Percentiles rank a stretch among this genome's conserved stretches.
Evolutionary conservation across 2,329 filamentous ascomycete species (phyloP).

Genomic region (Clathrospora elynae): DNA sequence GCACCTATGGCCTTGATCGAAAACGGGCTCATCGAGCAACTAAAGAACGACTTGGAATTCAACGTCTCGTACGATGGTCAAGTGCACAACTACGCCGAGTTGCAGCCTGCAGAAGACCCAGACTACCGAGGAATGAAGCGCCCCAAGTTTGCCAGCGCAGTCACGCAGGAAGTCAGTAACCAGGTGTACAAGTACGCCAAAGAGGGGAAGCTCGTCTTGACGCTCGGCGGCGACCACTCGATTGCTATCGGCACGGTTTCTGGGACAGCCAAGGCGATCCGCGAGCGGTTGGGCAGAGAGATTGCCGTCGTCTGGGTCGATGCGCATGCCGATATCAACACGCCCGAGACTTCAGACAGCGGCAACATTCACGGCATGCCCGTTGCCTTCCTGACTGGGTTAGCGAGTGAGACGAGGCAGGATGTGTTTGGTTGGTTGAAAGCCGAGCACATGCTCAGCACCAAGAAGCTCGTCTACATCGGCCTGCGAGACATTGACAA

Average conservation of each 20-base stretch:
- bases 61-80: constrained; percentile 80
- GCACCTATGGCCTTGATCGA: constrained; percentile 88
- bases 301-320: constrained; percentile 98
- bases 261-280: constrained; percentile 82
- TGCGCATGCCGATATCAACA: constrained; percentile 97
- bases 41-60: constrained; percentile 86
- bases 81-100: constrained; percentile 80
- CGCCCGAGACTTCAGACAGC: constrained; percentile 83
- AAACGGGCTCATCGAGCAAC: constrained; percentile 81
- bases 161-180: constrained; percentile 76
- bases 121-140: constrained; percentile 94
- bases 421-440: constrained; percentile 90
- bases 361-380: constrained; percentile 99
- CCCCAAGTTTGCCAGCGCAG: constrained; percentile 80
- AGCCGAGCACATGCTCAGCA: constrained; percentile 70
- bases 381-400: constrained; percentile 84
- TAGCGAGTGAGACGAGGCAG: constrained; percentile 75
- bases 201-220: constrained; percentile 84
- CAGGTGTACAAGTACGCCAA: constrained; percentile 88
- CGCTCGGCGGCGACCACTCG: constrained; percentile 92
- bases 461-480: constrained; percentile 94
- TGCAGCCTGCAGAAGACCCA: constrained; percentile 73
- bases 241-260: constrained; percentile 94
- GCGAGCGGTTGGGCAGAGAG: constrained; percentile 80
- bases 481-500: constrained; percentile 89